Conservation (phyloP, 495 filamentous ascomycete genomes). For the Neurospora africana region DNA sequence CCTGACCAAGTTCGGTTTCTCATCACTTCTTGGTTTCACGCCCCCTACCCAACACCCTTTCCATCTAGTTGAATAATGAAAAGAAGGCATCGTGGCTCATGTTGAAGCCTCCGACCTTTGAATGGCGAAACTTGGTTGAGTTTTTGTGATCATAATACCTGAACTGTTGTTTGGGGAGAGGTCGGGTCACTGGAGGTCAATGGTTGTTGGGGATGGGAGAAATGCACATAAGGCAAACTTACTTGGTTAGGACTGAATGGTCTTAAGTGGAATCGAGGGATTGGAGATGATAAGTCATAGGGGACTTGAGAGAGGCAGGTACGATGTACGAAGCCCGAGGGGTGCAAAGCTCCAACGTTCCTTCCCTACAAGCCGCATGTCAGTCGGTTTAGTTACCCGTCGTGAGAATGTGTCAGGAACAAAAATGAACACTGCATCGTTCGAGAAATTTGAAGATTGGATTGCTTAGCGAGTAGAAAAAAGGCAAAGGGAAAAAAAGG, state of each 20-base stretch:
- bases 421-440: too few species aligned
- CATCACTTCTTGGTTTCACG: neutral
- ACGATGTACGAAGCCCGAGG: neutral
- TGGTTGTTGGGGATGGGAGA: neutral
- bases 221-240: neutral
- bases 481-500: too few species aligned
- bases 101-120: neutral
- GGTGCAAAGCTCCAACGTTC: neutral
- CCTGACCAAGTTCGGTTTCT: neutral
- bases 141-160: neutral
- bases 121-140: neutral
- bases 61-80: neutral
- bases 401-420: too few species aligned
- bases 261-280: too few species aligned
- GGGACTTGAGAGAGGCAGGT: neutral
- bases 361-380: neutral
- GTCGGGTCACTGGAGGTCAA: neutral
- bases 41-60: neutral
- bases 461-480: too few species aligned
- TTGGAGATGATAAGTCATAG: neutral
- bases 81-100: neutral
- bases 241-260: neutral
- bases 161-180: neutral
- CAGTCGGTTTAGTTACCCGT: too few species aligned
- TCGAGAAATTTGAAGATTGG: too few species aligned